Evolutionary conservation across 257 asterid genomes (phyloP), one percentile per base, ranked within the genome.

Genomic region (Ophiorrhiza pumila): DNA sequence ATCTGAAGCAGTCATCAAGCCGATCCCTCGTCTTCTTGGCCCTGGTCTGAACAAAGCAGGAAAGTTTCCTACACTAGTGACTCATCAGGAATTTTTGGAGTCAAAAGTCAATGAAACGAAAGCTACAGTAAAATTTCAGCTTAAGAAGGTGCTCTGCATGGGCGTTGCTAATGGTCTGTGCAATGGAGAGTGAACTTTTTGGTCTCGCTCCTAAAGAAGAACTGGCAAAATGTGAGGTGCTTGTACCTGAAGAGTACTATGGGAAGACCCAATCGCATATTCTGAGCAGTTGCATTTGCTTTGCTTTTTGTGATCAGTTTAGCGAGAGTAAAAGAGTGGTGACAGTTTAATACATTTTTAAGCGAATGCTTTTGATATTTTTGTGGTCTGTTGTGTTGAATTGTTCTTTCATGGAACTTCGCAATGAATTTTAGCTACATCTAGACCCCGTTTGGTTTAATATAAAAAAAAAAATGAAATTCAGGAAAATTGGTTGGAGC

Each of bases 31-130:
- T 76, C 81, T 80, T 23, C 32, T 80, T 27, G 84, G 84, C 7
- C 84, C 84, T 35, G 84, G 84, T 37, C 84, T 80, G 8, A 80
- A 80, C 66, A 80, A 80, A 79, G 84, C 84, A 72, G 85, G 85
- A 14, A 81, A 81, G 65, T 81, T 81, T 61, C 85, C 82, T 12
- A 77, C 85, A 0, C 52, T 81, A n/a, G 85, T 77, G 23, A 56
- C 65, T 61, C 85, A 81, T 32, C 82, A 77, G 60, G 85, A 77
- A 47, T 73, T 79, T 7, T 66, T 81, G 75, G 85, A 81, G 75
- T 64, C 85, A 1, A 81, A 80, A 64, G 84, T 80, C 4, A 80
- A 76, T 42, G 84, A 80, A 45, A 73, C 62, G 7, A 80, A 80
- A 22, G 82, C 82, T 20, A 81, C 82, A 1, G 82, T 81, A 20